A percentile compares a stretch with the other conserved stretches of the same genome.
phyloP scores from a whole-genome alignment of 2,329 filamentous ascomycete species.

The Microsporum canis region DNA sequence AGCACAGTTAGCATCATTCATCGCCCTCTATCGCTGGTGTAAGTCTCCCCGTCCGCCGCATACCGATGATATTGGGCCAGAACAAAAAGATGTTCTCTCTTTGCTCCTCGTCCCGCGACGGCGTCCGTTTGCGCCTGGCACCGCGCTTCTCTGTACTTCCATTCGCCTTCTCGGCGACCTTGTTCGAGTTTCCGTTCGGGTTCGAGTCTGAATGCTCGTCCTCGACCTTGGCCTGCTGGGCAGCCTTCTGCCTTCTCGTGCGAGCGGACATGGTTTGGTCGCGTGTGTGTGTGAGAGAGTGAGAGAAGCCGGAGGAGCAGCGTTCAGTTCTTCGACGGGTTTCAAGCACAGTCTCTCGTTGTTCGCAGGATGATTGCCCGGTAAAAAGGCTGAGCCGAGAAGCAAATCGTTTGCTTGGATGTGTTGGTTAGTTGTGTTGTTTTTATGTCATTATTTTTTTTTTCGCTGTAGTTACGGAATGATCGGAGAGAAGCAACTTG shows the following conservation, averaged over 20 bases:
- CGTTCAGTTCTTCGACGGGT: background rate
- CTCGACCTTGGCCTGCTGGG: constrained; percentile 4
- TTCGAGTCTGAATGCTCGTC: constrained; percentile 12
- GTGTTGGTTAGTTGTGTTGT: no score
- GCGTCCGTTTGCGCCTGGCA: constrained; percentile 1
- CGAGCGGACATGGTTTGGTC: constrained; percentile 11
- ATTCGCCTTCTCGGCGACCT: constrained; percentile 11
- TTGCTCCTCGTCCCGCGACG: constrained; percentile 15
- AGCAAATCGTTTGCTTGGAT: no score
- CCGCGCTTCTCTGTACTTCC: constrained; percentile 3
- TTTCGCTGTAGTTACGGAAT: no score
- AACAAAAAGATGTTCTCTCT: constrained; percentile 72
- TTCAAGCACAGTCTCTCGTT: no score
- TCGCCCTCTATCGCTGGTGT: no score
- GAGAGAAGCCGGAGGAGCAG: background rate
- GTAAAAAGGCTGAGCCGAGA: background rate
- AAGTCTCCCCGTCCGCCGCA: background rate
- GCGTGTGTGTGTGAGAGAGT: background rate
- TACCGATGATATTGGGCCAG: constrained; percentile 72
- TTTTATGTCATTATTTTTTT: background rate
- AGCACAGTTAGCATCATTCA: background rate
- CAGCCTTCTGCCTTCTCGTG: constrained; percentile 31
- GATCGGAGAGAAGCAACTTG: no score
- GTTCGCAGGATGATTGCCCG: background rate
- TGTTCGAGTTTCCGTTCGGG: constrained; percentile 19